Conservation (phyloP, 2,329 filamentous ascomycete genomes). For the Stagonosporopsis chrysanthemi region DNA sequence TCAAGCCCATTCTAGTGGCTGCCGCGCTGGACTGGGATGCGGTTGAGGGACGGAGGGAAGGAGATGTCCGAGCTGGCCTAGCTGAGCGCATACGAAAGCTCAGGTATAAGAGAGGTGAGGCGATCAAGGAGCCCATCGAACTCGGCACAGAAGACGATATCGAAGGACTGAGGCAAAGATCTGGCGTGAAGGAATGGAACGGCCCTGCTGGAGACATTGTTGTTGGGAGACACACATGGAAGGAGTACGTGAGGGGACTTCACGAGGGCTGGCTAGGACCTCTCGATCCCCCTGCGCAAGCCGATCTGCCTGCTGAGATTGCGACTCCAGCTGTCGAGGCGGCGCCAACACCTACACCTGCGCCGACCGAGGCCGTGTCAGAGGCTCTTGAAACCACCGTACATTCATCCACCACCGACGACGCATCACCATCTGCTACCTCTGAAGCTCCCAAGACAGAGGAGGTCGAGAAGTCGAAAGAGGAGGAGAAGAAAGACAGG, state of each 20-base stretch:
- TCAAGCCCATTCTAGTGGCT: conserved; percentile 89
- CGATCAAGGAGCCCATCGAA: conserved; percentile 52
- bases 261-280: conserved; percentile 98
- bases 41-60: conserved; percentile 87
- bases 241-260: conserved; percentile 90
- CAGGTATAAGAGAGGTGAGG: conserved; percentile 67
- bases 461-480: conserved; percentile 43
- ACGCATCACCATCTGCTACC: conserved; percentile 45
- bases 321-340: conserved; percentile 21
- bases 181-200: conserved; percentile 73
- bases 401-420: conserved; percentile 33
- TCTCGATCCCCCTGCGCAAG: conserved; percentile 65
- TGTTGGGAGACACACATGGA: conserved; percentile 92
- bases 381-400: conserved; percentile 24
- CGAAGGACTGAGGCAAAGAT: conserved; percentile 68
- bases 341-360: conserved; percentile 12
- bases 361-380: conserved; percentile 21
- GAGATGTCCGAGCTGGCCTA: conserved; percentile 86
- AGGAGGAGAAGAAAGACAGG: conserved; percentile 54
- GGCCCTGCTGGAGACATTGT: conserved; percentile 85
- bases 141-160: conserved; percentile 66
- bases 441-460: conserved; percentile 36
- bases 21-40: conserved; percentile 96
- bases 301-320: conserved; percentile 32
- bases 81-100: conserved; percentile 81